phyloP scores from a whole-genome alignment of 2,329 filamentous ascomycete genomes.

The Calonectria pauciramosa region DNA sequence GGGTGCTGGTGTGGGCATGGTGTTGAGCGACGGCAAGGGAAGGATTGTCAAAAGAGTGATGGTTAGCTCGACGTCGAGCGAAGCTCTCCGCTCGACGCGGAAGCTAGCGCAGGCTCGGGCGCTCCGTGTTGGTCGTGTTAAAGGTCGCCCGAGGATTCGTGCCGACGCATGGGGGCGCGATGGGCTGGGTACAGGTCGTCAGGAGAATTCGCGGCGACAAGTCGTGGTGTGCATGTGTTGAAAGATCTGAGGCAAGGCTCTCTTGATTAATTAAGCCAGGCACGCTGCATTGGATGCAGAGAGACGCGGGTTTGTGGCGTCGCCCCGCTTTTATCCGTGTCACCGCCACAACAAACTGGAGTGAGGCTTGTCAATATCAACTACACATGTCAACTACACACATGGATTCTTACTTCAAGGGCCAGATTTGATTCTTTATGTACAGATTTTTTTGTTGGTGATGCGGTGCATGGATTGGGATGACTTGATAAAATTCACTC shows the following conservation, averaged over 20 bases:
- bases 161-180: not conserved
- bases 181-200: not conserved
- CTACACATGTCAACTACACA: not conserved
- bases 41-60: slow-evolving; percentile 1
- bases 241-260: not conserved
- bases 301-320: slow-evolving; percentile 19
- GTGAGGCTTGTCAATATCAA: slow-evolving; percentile 8
- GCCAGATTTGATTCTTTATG: not conserved
- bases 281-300: not conserved
- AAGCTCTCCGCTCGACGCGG: slow-evolving; percentile 24
- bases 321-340: slow-evolving; percentile 27
- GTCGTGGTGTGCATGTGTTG: not conserved
- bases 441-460: not conserved
- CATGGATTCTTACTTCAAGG: too few species aligned
- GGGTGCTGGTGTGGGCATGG: slow-evolving; percentile 50
- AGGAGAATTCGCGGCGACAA: not conserved
- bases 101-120: not conserved
- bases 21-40: slow-evolving; percentile 20
- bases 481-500: not conserved
- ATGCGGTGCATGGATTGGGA: not conserved
- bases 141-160: not conserved
- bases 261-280: slow-evolving; percentile 6
- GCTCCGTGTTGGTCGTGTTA: not conserved
- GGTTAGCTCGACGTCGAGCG: slow-evolving; percentile 1
- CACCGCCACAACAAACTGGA: slow-evolving; percentile 13